Evolutionary conservation across 1,284 basidiomycete genomes (phyloP).

Genomic region (Sutorius eximius): DNA sequence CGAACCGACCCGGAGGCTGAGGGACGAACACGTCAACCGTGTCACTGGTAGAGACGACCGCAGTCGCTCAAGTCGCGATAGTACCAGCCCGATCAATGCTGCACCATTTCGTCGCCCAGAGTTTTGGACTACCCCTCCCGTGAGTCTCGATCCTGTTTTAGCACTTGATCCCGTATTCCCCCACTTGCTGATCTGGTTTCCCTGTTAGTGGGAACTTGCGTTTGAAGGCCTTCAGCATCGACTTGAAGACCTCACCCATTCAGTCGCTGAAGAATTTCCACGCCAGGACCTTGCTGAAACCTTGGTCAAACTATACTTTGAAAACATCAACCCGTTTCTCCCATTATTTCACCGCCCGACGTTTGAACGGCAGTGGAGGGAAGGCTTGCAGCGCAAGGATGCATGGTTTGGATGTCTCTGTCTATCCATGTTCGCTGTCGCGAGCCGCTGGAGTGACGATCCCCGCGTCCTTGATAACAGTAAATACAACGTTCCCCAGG

Average conservation of each 20-base stretch:
- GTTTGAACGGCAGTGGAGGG: constrained; percentile 60
- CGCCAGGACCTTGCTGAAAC: constrained; percentile 52
- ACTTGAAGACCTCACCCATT: constrained; percentile 37
- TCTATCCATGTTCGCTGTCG: constrained; percentile 67
- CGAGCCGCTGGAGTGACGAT: constrained; percentile 68
- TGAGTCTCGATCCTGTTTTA: constrained; percentile 22
- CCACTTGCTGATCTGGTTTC: constrained; percentile 4
- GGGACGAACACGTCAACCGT: constrained; percentile 45
- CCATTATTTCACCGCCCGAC: constrained; percentile 70
- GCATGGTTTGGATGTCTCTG: constrained; percentile 61
- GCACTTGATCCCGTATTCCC: not conserved
- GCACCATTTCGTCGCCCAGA: constrained; percentile 31
- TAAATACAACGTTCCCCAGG: constrained; percentile 22
- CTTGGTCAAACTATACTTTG: constrained; percentile 70
- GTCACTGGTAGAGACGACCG: constrained; percentile 21
- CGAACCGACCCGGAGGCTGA: constrained; percentile 51
- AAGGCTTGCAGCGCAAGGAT: constrained; percentile 52
- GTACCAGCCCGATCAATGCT: constrained; percentile 23
- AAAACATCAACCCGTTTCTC: constrained; percentile 52
- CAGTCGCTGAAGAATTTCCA: constrained; percentile 51
- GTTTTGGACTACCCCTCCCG: constrained; percentile 39
- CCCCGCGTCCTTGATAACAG: constrained; percentile 53
- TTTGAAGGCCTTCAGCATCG: constrained; percentile 50
- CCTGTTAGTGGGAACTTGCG: constrained; percentile 56
- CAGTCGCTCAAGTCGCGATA: constrained; percentile 18